Evolutionary conservation across 257 asterid genomes (phyloP).

Genomic region (Solanum gracilifrons): DNA sequence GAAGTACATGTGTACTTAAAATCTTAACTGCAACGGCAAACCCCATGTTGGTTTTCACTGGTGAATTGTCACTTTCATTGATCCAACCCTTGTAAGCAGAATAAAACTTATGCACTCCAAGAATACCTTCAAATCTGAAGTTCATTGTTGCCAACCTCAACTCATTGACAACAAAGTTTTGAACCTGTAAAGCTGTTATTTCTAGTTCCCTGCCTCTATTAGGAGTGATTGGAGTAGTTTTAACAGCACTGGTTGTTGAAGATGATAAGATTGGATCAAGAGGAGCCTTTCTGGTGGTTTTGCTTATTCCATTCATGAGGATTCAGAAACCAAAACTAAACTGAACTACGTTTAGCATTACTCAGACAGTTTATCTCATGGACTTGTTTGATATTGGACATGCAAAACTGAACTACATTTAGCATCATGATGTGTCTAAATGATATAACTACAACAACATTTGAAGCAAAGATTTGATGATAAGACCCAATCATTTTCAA

Average conservation of each 20-base stretch:
- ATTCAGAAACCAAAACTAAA: neutral
- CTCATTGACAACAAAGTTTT: constrained; percentile 54
- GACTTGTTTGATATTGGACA: neutral
- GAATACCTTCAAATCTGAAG: constrained; percentile 58
- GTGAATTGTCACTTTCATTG: constrained; percentile 31
- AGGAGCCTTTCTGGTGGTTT: constrained; percentile 42
- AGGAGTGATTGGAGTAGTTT: constrained; percentile 56
- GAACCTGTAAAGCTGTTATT: constrained; percentile 55
- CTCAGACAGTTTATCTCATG: neutral
- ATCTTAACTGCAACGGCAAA: constrained; percentile 70
- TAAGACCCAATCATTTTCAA: neutral
- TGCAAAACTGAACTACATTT: neutral
- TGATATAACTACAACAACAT: neutral
- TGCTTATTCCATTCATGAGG: constrained; percentile 34
- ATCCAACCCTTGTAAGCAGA: constrained; percentile 24
- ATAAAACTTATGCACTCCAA: constrained; percentile 74
- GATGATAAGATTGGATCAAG: constrained; percentile 18
- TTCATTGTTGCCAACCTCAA: constrained; percentile 56
- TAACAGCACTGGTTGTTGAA: neutral
- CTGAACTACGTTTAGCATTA: no score
- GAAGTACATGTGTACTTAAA: constrained; percentile 63
- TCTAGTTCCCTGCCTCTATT: constrained; percentile 55
- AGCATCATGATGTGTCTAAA: neutral
- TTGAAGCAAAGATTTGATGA: neutral
- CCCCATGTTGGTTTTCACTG: constrained; percentile 64